phyloP scores from a whole-genome alignment of 2,329 filamentous ascomycete genomes.

The Aureobasidium mangrovei region DNA sequence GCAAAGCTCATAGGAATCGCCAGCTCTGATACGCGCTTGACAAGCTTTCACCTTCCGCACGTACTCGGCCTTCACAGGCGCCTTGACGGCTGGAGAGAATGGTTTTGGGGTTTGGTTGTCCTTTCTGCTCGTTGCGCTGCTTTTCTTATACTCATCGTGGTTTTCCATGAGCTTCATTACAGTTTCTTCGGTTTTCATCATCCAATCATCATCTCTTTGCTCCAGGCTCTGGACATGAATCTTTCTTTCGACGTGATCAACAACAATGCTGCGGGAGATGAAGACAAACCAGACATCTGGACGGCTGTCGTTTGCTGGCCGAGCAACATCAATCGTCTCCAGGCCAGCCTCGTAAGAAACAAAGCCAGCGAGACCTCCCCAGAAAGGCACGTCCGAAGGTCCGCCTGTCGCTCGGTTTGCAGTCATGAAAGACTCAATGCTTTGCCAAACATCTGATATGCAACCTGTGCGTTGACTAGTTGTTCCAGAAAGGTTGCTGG shows the following conservation, averaged over 20 bases:
- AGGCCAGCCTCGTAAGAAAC: slow-evolving; percentile 78
- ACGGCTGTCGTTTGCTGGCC: slow-evolving; percentile 32
- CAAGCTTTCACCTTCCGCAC: slow-evolving; percentile 59
- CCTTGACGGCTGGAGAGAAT: slow-evolving; percentile 13
- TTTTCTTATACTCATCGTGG: neutral
- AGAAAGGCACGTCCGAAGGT: slow-evolving; percentile 49
- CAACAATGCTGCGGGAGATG: slow-evolving; percentile 65
- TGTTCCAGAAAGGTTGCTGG: slow-evolving; percentile 1
- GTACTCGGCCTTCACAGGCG: slow-evolving; percentile 39
- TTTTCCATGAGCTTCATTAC: neutral
- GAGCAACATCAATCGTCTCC: slow-evolving; percentile 45
- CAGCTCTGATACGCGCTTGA: slow-evolving; percentile 43
- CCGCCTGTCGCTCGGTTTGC: slow-evolving; percentile 28
- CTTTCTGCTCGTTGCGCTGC: neutral
- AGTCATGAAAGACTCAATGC: slow-evolving; percentile 31
- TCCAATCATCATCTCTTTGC: slow-evolving; percentile 31
- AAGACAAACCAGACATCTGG: slow-evolving; percentile 71
- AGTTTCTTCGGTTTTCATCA: slow-evolving; percentile 9
- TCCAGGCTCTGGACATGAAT: slow-evolving; percentile 61
- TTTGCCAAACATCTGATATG: slow-evolving; percentile 11
- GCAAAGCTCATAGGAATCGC: slow-evolving; percentile 80
- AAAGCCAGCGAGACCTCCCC: slow-evolving; percentile 77
- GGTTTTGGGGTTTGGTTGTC: neutral
- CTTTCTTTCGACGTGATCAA: slow-evolving; percentile 58
- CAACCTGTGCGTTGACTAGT: neutral